Conservation (phyloP, 2,329 filamentous ascomycete genomes). For the Aspergillus nomiae region DNA sequence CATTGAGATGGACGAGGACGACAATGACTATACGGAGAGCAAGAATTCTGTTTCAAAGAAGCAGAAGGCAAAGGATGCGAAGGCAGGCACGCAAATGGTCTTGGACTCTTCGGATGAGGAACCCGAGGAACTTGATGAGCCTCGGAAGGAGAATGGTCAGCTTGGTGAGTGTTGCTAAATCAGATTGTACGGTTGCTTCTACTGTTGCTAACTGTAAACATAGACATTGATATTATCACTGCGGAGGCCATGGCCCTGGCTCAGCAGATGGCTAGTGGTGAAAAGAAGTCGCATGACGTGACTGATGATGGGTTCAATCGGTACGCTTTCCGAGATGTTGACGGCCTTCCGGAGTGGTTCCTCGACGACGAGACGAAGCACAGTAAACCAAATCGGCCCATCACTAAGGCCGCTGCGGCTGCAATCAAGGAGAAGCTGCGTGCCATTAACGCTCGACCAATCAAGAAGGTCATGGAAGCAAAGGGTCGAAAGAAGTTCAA, state of each 20-base stretch:
- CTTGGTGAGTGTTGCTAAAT: constrained; percentile 40
- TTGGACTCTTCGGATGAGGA: constrained; percentile 42
- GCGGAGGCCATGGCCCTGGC: constrained; percentile 98
- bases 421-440: constrained; percentile 95
- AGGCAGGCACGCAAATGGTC: constrained; percentile 25
- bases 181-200: neutral
- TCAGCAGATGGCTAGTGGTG: constrained; percentile 83
- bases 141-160: constrained; percentile 44
- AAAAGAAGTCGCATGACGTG: constrained; percentile 76
- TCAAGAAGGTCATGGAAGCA: constrained; percentile 98
- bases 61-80: constrained; percentile 25
- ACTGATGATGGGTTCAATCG: constrained; percentile 94
- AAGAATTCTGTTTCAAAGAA: constrained; percentile 25
- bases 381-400: constrained; percentile 83
- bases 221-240: constrained; percentile 98
- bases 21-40: constrained; percentile 20
- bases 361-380: constrained; percentile 86
- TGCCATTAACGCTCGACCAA: constrained; percentile 90
- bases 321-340: constrained; percentile 83
- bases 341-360: constrained; percentile 97
- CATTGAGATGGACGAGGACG: constrained; percentile 37
- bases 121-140: constrained; percentile 36
- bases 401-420: constrained; percentile 81
- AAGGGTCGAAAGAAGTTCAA: constrained; percentile 97
- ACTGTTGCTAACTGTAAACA: constrained; percentile 24